Base-by-base conservation (phyloP, 768 basidiomycete genomes). In the Agaricus subrufescens region DNA sequence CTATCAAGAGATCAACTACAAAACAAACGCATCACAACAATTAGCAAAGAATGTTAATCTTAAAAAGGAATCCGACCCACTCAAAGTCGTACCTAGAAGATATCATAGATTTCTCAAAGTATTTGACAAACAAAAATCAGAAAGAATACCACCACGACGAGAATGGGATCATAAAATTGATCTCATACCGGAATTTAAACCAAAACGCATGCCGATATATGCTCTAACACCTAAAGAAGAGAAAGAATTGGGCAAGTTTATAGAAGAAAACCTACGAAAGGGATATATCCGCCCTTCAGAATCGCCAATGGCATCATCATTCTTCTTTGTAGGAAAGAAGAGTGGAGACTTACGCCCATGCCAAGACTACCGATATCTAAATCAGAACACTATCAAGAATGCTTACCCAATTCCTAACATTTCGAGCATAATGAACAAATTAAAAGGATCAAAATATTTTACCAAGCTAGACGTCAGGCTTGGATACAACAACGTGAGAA, bases 381-480 rank as follows among this genome's bases (percentile, higher is more conserved):
- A 75, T 46, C 57, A 66, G 0, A 64, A 70, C 52, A 73, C 71
- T 0, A 63, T 67, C 15, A 64, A 68, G 30, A 48, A 74, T 53
- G 47, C 47, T 3, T 72, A 75, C 46, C 73, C 69, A 2, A 61
- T 76, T 3, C 72, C 71, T 0, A 65, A 70, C 3, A 67, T 76
- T 46, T 58, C 62, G 1, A 66, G 74, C n/a, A 49, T 74, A 3
- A 54, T 75, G 15, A 46, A 54, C 44, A 46, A 51, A 38, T 29
- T 52, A 4, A 52, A 56, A 26, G 59, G 54, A 31, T 40, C 52
- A 2, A 27, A 40, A 47, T 56, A 27, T n/a, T 60, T 52, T 29
- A 52, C 54, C 23, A 56, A 56, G 37, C 31, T 59, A 23, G 49
- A 56, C 30, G 26, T 56, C 3, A 15, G 54, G 26, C 10, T 19